A percentile compares a stretch with the other conserved stretches of the same genome.
phyloP scores from a whole-genome alignment of 306 rosid species.

The Notholithocarpus densiflorus region DNA sequence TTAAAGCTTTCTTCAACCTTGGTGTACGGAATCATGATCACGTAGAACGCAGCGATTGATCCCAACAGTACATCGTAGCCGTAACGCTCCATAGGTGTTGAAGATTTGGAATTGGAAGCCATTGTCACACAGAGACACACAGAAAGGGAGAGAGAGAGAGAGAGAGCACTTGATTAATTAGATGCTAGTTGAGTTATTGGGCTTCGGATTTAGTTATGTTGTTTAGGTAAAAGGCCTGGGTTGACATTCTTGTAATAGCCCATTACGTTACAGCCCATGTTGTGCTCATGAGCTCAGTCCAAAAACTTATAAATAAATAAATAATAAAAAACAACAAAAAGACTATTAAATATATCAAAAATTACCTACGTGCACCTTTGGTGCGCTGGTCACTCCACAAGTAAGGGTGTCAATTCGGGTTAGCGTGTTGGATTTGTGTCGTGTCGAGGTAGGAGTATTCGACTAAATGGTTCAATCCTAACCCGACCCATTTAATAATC shows the following conservation, averaged over 20 bases:
- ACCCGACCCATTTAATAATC: no score
- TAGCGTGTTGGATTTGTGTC: no score
- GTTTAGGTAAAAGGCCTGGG: not conserved
- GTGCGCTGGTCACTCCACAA: rapidly evolving
- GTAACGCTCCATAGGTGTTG: constrained; percentile 40
- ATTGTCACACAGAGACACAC: constrained; percentile 29
- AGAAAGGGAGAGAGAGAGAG: not conserved
- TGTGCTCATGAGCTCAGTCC: no score
- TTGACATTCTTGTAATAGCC: no score
- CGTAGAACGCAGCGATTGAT: constrained; percentile 61
- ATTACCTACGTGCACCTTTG: rapidly evolving
- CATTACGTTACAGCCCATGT: no score
- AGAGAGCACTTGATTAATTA: not conserved
- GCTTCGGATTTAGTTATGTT: not conserved
- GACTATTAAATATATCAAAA: no score
- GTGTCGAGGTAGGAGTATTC: no score
- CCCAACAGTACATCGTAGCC: constrained; percentile 72
- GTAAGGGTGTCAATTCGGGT: no score
- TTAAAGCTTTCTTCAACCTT: constrained; percentile 97
- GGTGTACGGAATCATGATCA: constrained; percentile 68
- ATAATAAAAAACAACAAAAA: no score
- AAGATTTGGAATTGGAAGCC: constrained; percentile 48
- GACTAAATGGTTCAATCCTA: no score
- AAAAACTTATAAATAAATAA: no score
- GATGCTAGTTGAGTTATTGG: not conserved